Conservation (phyloP, 2,329 filamentous ascomycete species). For the Magnaporthiopsis rhizophila region DNA sequence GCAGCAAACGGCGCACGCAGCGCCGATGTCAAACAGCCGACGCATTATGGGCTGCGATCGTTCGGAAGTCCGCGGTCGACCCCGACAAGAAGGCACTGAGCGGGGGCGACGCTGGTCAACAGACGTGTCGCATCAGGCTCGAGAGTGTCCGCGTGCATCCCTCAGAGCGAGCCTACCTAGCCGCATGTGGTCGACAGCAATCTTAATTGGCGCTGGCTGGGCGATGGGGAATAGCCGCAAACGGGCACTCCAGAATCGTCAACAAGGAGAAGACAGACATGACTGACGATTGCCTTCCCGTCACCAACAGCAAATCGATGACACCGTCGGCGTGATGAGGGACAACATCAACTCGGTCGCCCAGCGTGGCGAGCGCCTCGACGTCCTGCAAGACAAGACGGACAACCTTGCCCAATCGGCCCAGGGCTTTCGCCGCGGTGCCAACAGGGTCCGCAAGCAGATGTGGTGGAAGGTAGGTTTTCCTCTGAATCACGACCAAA, state of each 20-base stretch:
- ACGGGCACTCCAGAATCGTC: too few relatives aligned
- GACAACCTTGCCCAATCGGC: conserved; percentile 89
- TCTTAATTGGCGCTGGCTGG: not conserved
- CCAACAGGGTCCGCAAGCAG: conserved; percentile 91
- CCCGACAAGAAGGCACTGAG: not conserved
- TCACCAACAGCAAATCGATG: conserved; percentile 81
- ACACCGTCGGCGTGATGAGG: conserved; percentile 89
- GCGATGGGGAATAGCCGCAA: not conserved
- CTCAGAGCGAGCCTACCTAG: too few relatives aligned
- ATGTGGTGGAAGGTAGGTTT: conserved; percentile 88
- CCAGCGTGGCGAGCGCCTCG: conserved; percentile 82
- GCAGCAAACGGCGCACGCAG: too few relatives aligned
- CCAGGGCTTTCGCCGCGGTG: conserved; percentile 90
- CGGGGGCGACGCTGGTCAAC: too few relatives aligned
- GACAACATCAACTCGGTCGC: conserved; percentile 97
- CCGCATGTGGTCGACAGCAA: not conserved
- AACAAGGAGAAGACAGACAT: not conserved
- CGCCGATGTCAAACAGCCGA: too few relatives aligned
- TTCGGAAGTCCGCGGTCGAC: not conserved
- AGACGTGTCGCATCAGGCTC: not conserved
- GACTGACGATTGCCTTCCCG: not conserved
- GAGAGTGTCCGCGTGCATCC: too few relatives aligned
- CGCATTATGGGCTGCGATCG: not conserved
- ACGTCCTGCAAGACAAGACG: conserved; percentile 87
- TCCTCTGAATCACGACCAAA: not conserved